Percentiles rank a stretch among this genome's conserved stretches.
Evolutionary conservation across 1,284 basidiomycete genomes (phyloP).

Genomic region (Puccinia novopanici): DNA sequence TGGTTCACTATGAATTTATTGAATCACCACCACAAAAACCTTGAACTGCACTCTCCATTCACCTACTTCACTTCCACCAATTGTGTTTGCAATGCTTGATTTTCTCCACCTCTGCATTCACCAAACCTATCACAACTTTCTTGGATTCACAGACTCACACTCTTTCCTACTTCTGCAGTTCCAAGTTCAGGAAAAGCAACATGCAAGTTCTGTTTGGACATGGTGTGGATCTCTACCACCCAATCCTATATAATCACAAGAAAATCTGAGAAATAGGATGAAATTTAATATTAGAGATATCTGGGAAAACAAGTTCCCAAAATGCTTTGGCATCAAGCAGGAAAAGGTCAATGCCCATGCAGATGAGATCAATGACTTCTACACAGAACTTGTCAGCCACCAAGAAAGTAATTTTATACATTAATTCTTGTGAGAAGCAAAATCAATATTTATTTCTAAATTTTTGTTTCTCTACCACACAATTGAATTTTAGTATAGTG

Average conservation of each 20-base stretch:
- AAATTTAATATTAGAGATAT: not conserved
- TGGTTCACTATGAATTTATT: not conserved
- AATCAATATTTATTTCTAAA: too few species aligned
- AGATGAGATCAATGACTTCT: too few species aligned
- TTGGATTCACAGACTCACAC: not conserved
- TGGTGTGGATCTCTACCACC: not conserved
- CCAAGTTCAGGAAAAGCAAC: not conserved
- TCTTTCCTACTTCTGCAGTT: not conserved
- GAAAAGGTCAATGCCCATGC: not conserved
- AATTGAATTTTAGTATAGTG: too few species aligned
- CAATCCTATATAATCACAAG: not conserved
- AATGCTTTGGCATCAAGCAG: not conserved
- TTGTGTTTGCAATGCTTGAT: not conserved
- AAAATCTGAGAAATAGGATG: not conserved
- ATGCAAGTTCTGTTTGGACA: not conserved
- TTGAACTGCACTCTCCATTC: conserved; percentile 9
- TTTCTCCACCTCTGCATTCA: not conserved
- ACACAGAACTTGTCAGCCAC: too few species aligned
- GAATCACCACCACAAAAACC: not conserved
- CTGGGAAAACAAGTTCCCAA: conserved; percentile 4
- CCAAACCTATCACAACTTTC: not conserved
- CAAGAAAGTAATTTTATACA: too few species aligned
- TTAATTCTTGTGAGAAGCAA: too few species aligned
- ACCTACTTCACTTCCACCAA: conserved; percentile 20
- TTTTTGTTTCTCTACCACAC: too few species aligned